Evolutionary conservation across 768 basidiomycete species (phyloP), one percentile per base, ranked within the genome.

Genomic region (Suillus cothurnatus): DNA sequence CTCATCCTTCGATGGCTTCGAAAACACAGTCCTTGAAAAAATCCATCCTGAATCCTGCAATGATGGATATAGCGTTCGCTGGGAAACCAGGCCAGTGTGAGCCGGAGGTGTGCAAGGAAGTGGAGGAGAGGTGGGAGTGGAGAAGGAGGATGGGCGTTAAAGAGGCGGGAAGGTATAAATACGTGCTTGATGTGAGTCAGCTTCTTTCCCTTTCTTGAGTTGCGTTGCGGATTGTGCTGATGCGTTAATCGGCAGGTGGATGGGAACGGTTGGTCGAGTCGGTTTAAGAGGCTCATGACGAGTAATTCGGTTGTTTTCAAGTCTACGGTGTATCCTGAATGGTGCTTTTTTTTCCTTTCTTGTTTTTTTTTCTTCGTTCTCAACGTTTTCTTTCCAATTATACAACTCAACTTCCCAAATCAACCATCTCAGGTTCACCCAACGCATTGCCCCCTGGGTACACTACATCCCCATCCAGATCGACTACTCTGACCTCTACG

Each of bases 321-420:
- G 69, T 80, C 85, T 43, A 89, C 87, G 1, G 82, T 88, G 65
- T 88, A 87, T 72, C 88, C 88, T 2, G 88, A 89, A 77, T 89
- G 89, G 89, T 85, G 71, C 19, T 59, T 61, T 50, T 32, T 21
- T 12, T 17, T 43, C 21, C 14, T 43, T 21, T 8, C 19, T 43
- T n/a, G n/a, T n/a, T n/a, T 38, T 49, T 17, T 38, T 45, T 4
- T n/a, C 0, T 36, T 11, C 36, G 36, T 36, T 23, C 15, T 26
- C 11, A 4, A 7, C 23, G 0, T 15, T 49, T 26, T 26, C 23
- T 26, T 50, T 15, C 14, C 8, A n/a, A n/a, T n/a, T n/a, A n/a
- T n/a, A n/a, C n/a, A n/a, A n/a, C n/a, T n/a, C n/a, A n/a, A 11
- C 45, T 9, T 3, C 7, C n/a, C n/a, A 6, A 12, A 17, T 8